Base-by-base conservation (phyloP, 352 stramenopile genomes). In the Phytophthora kernoviae region DNA sequence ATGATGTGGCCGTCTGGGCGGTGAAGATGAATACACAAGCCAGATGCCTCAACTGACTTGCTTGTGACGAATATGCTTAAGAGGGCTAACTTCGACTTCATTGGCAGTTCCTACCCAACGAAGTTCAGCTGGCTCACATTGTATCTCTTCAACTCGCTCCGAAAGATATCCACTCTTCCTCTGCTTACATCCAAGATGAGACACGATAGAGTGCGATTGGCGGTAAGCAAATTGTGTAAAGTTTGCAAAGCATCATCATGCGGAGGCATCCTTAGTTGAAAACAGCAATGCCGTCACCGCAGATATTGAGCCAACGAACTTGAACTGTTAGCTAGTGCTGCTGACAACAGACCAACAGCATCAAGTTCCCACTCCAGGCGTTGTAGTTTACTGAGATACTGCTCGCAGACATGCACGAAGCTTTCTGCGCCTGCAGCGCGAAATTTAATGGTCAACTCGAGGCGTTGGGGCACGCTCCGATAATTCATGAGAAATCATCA, bases 361-460 rank as follows among this genome's bases (percentile, higher is more conserved):
- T 43, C 37, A 43, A 43, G 21, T 20, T 43, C 37, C 9, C 37
- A 43, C 37, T 20, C 37, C 18, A 40, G 37, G 8, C 37, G 37
- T 17, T 21, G 37, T 2, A 43, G 37, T 21, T 17, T 15, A 21
- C 11, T 22, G 15, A 2, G 5, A 20, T 43, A 18, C 9, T 43
- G 37, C 4, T 21, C 18, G 18, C 10, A 43, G 12, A 14, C 37
- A 8, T 14, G 9, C 21, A 43, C 37, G 15, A 43, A 43, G 4
- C 12, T 11, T 43, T 18, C 37, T 18, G 37, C 37, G 7, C 37
- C 37, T 10, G 21, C 37, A 20, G 21, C 37, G 10, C 37, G 37
- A 21, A 21, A 21, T 43, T 21, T 43, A 8, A 43, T 43, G 12
- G 9, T 21, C 37, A 43, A 43, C 10, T 43, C 37, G 8, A 18